Evolutionary conservation across 495 filamentous ascomycete genomes (phyloP), one percentile per base, ranked within the genome.

Genomic region (Penicillium flavigenum): DNA sequence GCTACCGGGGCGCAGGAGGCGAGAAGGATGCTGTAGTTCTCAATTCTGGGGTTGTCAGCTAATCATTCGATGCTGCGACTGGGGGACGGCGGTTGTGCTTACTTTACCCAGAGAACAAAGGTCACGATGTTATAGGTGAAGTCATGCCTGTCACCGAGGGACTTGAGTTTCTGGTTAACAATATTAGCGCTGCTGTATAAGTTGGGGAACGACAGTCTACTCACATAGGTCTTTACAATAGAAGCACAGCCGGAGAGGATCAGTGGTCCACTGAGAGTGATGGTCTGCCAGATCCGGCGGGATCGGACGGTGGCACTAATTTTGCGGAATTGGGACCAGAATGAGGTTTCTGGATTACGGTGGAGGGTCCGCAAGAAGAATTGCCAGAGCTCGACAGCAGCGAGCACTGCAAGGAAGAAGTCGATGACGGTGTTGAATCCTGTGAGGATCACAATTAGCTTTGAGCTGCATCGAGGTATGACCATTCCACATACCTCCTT

Each of bases 81-180:
- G 38, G 9, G 20, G 20, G 10, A 31, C 19, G 4, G 5, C 24
- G 17, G 20, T 10, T 29, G 39, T 24, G 60, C 67, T 47, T 63
- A 73, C 71, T 74, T 74, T 12, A 72, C 69, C 71, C 71, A 74
- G 7, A 74, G 63, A n/a, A 74, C 43, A 19, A 74, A 74, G 1
- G 62, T 47, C 10, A 74, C 67, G n/a, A 72, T 71, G 17, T 72
- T 74, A 38, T 74, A 71, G 1, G 70, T 72, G 24, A 72, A 72
- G 49, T 72, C 70, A 3, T 47, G 49, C 48, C 70, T 43, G 27
- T 70, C 60, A 8, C 70, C 70, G 4, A 72, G 48, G 0, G 63
- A 65, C 20, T 72, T 71, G 6, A 71, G 57, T 63, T 71, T 69
- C 70, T 72, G 17, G 45, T 20, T 16, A 12, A 3, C 34, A 4